These are phyloP conservation scores for Hypoxylon subgilvum DNA, from an alignment of 495 filamentous ascomycete genomes.

Conservation along the genomic window DNA sequence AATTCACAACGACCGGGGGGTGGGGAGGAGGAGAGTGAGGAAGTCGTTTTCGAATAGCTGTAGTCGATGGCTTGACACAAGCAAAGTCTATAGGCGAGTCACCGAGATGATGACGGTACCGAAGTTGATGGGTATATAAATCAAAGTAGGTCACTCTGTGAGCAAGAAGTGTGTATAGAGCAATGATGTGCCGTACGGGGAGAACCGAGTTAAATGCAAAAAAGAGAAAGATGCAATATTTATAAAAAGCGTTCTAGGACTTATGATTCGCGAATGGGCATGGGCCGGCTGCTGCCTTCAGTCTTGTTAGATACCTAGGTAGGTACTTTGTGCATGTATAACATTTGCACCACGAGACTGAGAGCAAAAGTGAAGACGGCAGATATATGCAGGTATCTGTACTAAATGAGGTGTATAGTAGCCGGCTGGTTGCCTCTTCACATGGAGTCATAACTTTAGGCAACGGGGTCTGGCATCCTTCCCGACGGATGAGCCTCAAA, in stretches of 20 bases:
- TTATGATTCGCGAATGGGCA: slow-evolving; percentile 34
- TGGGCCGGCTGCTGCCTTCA: slow-evolving; percentile 30
- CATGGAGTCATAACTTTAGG: slow-evolving; percentile 43
- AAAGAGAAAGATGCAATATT: slow-evolving; percentile 17
- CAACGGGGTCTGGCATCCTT: slow-evolving; percentile 37
- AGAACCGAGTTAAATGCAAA: slow-evolving; percentile 4
- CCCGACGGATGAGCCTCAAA: slow-evolving; percentile 39
- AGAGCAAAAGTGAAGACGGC: slow-evolving; percentile 20
- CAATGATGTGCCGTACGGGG: slow-evolving; percentile 1
- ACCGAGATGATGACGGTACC: not conserved
- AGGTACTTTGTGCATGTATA: slow-evolving; percentile 25
- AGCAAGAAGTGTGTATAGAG: slow-evolving; percentile 2
- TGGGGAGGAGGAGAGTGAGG: not conserved
- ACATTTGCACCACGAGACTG: slow-evolving; percentile 34
- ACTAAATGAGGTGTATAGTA: slow-evolving; percentile 28
- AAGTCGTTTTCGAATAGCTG: slow-evolving; percentile 1
- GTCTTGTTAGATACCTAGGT: slow-evolving; percentile 5
- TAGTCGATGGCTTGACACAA: not conserved
- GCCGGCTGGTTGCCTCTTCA: slow-evolving; percentile 38
- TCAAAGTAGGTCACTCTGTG: not conserved
- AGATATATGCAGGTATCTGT: slow-evolving; percentile 34
- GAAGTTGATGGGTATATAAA: slow-evolving; percentile 12
- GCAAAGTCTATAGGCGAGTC: slow-evolving; percentile 8
- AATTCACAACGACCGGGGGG: slow-evolving; percentile 11
- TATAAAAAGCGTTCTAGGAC: slow-evolving; percentile 17